Conservation (phyloP, 2,329 filamentous ascomycete genomes). For the Nannizzia gypsea region DNA sequence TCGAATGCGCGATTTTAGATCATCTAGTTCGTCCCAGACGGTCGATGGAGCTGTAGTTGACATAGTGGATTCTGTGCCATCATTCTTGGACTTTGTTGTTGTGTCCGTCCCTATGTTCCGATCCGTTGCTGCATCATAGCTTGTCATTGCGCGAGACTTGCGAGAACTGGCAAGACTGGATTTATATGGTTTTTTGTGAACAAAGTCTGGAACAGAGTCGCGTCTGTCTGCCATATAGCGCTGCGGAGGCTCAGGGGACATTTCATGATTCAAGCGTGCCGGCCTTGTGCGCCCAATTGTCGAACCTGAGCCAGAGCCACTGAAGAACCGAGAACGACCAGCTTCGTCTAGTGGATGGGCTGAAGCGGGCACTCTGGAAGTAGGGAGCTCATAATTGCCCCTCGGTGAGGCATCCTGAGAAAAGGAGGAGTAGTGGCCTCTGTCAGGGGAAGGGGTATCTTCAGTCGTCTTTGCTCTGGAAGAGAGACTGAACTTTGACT, state of each 20-base stretch:
- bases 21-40: slow-evolving; percentile 95
- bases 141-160: not conserved
- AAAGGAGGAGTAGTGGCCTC: slow-evolving; percentile 25
- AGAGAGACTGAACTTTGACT: slow-evolving; percentile 30
- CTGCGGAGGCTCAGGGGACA: slow-evolving; percentile 23
- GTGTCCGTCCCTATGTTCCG: slow-evolving; percentile 21
- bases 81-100: slow-evolving; percentile 29
- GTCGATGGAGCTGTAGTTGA: slow-evolving; percentile 85
- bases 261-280: slow-evolving; percentile 27
- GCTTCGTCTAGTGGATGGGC: slow-evolving; percentile 31
- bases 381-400: slow-evolving; percentile 19
- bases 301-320: slow-evolving; percentile 23
- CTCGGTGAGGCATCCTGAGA: slow-evolving; percentile 25
- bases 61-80: slow-evolving; percentile 73
- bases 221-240: slow-evolving; percentile 15
- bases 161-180: slow-evolving; percentile 24
- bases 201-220: slow-evolving; percentile 12
- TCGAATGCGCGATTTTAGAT: slow-evolving; percentile 84
- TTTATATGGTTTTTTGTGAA: slow-evolving; percentile 25
- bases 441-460: slow-evolving; percentile 28
- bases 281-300: slow-evolving; percentile 28
- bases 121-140: slow-evolving; percentile 17
- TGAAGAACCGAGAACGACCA: slow-evolving; percentile 23
- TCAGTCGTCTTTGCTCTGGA: slow-evolving; percentile 25
- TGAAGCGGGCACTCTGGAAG: slow-evolving; percentile 23